Evolutionary conservation across 2,329 filamentous ascomycete genomes (phyloP), one percentile per base, ranked within the genome.

Genomic region (Aspergillus clavatus): DNA sequence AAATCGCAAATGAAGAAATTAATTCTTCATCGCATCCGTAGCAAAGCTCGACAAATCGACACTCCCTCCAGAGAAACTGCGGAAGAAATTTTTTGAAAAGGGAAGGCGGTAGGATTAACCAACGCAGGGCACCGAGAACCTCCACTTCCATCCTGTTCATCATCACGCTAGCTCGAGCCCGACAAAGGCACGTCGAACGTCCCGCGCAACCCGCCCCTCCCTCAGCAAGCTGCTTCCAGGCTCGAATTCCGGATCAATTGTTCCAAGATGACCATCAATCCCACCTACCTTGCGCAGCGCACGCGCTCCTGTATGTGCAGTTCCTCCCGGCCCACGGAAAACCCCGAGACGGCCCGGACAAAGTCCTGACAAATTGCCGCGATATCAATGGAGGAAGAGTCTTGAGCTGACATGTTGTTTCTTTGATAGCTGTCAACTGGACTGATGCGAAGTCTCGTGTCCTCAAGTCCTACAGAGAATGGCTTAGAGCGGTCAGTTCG

Each of bases 401-500:
- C 27, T 27, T 23, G 24, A 54, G 54, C 58, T 62, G 55, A 68
- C 53, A 48, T 47, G 43, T 45, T 48, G 14, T 44, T 50, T 39
- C 26, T 33, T 31, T 46, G 55, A 64, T 68, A 96, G 91, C 91
- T 68, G 76, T 81, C 74, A 95, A 86, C 78, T 95, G 87, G 89
- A 67, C 73, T 60, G 89, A 97, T 77, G 91, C 91, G 62, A 88
- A 87, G 73, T 78, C 77, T 68, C 83, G 91, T 77, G 93, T 96
- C 55, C 72, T 96, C 60, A 82, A 83, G 66, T 86, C 87, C 60
- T 98, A 98, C 77, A 81, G 93, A 69, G 86, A 91, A 77, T 98
- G 93, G 93, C 81, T 97, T 61, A 84, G 93, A 78, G 84, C 89
- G 72, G 93, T 98, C 85, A 67, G 90, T 84, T 44, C 43, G 28